A percentile compares a stretch with the other conserved stretches of the same genome.
Conservation (phyloP, 306 rosid genomes). For the Vigna hirtella region DNA sequence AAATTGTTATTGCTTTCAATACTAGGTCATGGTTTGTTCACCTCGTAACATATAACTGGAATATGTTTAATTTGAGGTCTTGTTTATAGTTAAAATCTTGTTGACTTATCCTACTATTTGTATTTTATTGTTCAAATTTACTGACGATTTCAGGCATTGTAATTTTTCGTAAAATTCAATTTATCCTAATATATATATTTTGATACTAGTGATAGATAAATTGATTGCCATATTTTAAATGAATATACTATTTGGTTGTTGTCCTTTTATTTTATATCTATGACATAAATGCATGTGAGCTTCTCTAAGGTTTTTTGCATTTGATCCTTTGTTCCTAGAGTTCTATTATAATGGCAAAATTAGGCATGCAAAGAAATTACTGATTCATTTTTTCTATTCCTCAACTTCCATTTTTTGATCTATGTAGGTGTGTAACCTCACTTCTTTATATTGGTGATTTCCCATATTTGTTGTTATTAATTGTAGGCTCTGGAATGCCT, state of each 20-base stretch:
- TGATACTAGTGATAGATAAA: too few relatives aligned
- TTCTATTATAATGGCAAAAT: background rate
- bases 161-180: background rate
- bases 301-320: background rate
- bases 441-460: slow-evolving; percentile 5
- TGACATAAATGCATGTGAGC: background rate
- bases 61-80: slow-evolving; percentile 10
- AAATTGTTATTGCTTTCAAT: slow-evolving; percentile 1
- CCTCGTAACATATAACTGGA: background rate
- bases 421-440: background rate
- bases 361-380: background rate
- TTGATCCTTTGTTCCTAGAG: slow-evolving; percentile 1
- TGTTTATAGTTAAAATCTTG: slow-evolving; percentile 9
- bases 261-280: slow-evolving; percentile 4
- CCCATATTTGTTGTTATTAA: background rate
- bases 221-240: background rate
- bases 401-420: background rate
- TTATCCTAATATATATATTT: too few relatives aligned
- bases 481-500: slow-evolving; percentile 61
- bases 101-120: slow-evolving; percentile 10
- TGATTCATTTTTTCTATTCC: background rate
- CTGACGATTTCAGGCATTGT: background rate
- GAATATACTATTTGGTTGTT: background rate
- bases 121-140: slow-evolving; percentile 9
- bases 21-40: slow-evolving; percentile 20